These are phyloP conservation scores for Tylopilus balloui DNA, from an alignment of 768 basidiomycete species.

Conservation along the genomic window DNA sequence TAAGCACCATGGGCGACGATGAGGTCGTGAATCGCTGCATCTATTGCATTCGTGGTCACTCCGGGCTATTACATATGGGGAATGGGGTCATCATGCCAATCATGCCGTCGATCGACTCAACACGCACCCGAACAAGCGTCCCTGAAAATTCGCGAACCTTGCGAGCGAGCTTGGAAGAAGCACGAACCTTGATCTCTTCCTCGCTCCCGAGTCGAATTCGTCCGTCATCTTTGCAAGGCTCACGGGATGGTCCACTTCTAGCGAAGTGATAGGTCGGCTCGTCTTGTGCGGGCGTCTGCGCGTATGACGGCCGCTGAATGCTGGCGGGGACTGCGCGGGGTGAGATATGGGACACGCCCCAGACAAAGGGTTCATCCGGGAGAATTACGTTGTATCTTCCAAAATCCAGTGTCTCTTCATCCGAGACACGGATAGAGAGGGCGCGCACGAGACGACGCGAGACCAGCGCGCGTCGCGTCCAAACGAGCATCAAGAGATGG, in stretches of 20 bases:
- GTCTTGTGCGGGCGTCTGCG: constrained; percentile 9
- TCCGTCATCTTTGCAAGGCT: constrained; percentile 25
- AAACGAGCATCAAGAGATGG: neutral
- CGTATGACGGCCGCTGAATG: constrained; percentile 56
- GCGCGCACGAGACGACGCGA: constrained; percentile 1
- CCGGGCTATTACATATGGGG: constrained; percentile 47
- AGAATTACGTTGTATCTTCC: constrained; percentile 59
- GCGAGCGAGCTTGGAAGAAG: constrained; percentile 53
- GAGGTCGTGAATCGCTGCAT: constrained; percentile 65
- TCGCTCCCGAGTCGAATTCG: constrained; percentile 49
- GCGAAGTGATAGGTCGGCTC: neutral
- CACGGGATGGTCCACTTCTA: neutral
- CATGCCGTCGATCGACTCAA: neutral
- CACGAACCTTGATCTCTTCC: constrained; percentile 49
- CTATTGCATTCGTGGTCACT: constrained; percentile 71
- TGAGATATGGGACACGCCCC: constrained; percentile 58
- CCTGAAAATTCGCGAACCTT: constrained; percentile 53
- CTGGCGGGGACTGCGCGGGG: constrained; percentile 52
- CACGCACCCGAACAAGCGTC: constrained; percentile 46
- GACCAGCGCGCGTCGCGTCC: neutral
- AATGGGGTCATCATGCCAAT: neutral
- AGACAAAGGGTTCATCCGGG: constrained; percentile 59
- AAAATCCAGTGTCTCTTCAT: constrained; percentile 31
- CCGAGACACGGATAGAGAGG: constrained; percentile 1
- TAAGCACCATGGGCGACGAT: constrained; percentile 70